Base-by-base conservation (phyloP, 768 basidiomycete species). In the Obba rivulosa region DNA sequence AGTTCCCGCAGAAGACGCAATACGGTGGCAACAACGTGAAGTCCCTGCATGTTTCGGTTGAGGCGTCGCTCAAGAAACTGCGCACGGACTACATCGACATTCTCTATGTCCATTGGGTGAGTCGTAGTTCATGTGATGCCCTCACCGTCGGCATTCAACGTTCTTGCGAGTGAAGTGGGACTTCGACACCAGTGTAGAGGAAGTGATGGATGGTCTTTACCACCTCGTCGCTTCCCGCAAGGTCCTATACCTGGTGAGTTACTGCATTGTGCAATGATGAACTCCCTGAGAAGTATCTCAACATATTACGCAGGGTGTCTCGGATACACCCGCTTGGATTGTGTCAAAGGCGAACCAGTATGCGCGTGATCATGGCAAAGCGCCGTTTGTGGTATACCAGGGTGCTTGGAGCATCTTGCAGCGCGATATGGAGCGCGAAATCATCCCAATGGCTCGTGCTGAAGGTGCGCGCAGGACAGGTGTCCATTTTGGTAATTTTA, bases 1-100 rank as follows among this genome's bases (percentile, higher is more conserved):
- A 49, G 9, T 42, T 65, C 44, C 46, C 45, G 60, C 21, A 63
- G 61, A 48, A 62, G 42, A 40, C 67, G 59, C 71, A 77, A 66
- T 74, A 67, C 51, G 51, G 44, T 16, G 72, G 73, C 10, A 74
- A 74, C 60, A 48, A 58, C 48, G 50, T 60, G 43, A 70, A 71
- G 52, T 57, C 49, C 2, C 43, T 70, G 43, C 48, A 43, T 22
- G 10, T 66, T 34, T 64, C 60, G 8, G 57, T 68, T 8, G 61
- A 62, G 18, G 61, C 57, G 2, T 63, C 61, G 38, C 59, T 74
- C 46, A 64, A 64, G 50, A 80, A 78, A 46, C 67, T 84, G 24
- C 64, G 76, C 39, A 81, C 80, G 0, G 66, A 72, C 20, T 84
- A 75, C 55, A 71, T 80, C 53, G 79, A 80, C 51, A 69, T 80